Conservation (phyloP, 208 protist species). For the Histomonas meleagridis region DNA sequence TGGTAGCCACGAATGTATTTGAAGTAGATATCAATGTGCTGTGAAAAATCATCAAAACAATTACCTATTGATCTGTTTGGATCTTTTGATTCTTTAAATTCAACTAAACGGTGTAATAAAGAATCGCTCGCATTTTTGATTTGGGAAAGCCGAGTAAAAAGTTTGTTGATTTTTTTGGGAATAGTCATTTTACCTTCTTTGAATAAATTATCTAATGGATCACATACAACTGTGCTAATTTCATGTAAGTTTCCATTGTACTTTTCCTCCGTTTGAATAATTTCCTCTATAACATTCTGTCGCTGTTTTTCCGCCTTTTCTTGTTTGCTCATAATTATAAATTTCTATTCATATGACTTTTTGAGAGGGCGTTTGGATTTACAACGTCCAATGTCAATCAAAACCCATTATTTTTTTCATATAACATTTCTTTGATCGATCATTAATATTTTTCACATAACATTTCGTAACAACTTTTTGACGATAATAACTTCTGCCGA, state of each 20-base stretch:
- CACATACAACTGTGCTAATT: not conserved
- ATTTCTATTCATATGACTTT: too few species aligned
- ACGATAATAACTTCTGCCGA: too few species aligned
- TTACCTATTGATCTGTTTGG: too few species aligned
- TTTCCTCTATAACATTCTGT: not conserved
- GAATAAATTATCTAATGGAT: not conserved
- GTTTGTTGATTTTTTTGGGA: not conserved
- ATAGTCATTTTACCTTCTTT: not conserved
- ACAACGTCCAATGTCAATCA: too few species aligned
- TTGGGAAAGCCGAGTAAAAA: not conserved
- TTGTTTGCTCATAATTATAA: not conserved
- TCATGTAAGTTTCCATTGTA: not conserved
- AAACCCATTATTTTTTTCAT: too few species aligned
- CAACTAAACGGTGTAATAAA: not conserved
- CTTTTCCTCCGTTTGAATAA: conserved; percentile 1
- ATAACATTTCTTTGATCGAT: too few species aligned
- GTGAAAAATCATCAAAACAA: not conserved
- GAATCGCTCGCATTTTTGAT: not conserved
- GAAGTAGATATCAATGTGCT: not conserved
- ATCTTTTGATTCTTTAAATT: not conserved
- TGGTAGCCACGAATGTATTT: not conserved
- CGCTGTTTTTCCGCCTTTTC: not conserved
- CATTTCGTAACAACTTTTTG: too few species aligned
- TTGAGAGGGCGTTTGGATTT: too few species aligned
- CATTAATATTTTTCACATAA: too few species aligned